These are phyloP conservation scores for Pholiota adiposa DNA, from an alignment of 1,284 basidiomycete species.

Conservation along the genomic window DNA sequence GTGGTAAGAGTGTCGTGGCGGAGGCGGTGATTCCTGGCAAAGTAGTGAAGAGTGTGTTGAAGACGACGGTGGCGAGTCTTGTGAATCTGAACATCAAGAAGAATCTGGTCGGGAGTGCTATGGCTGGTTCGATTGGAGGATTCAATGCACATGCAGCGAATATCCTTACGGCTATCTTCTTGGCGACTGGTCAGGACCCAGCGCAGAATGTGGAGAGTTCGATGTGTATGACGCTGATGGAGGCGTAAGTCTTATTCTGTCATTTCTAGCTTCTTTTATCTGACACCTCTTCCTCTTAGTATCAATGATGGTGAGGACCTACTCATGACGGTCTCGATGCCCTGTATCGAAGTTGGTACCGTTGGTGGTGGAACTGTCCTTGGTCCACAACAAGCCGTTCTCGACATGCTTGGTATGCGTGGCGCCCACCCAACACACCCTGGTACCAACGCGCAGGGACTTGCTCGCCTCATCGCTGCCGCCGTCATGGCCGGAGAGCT, in stretches of 20 bases:
- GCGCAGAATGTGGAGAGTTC: constrained; percentile 99
- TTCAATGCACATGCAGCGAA: constrained; percentile 99
- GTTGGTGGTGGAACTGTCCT: constrained; percentile 96
- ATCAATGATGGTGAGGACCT: constrained; percentile 91
- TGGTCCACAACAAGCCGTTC: constrained; percentile 85
- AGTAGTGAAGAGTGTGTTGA: constrained; percentile 89
- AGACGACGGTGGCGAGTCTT: constrained; percentile 92
- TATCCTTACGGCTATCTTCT: constrained; percentile 94
- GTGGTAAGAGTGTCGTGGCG: constrained; percentile 97
- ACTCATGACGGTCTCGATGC: constrained; percentile 92
- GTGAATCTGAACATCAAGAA: constrained; percentile 97
- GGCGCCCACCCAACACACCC: constrained; percentile 86
- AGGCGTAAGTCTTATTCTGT: constrained; percentile 70
- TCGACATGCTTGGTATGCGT: constrained; percentile 90
- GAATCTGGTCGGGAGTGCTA: constrained; percentile 96
- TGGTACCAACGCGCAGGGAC: constrained; percentile 84
- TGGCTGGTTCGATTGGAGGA: constrained; percentile 97
- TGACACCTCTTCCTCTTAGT: constrained; percentile 40
- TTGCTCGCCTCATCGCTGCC: constrained; percentile 87
- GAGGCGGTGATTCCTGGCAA: constrained; percentile 93
- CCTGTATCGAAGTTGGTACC: constrained; percentile 95
- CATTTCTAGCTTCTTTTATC: constrained; percentile 1
- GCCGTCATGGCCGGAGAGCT: constrained; percentile 96
- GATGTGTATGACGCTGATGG: constrained; percentile 99
- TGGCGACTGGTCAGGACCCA: constrained; percentile 98